phyloP scores from a whole-genome alignment of 495 filamentous ascomycete genomes.

The Trichoderma reesei region DNA sequence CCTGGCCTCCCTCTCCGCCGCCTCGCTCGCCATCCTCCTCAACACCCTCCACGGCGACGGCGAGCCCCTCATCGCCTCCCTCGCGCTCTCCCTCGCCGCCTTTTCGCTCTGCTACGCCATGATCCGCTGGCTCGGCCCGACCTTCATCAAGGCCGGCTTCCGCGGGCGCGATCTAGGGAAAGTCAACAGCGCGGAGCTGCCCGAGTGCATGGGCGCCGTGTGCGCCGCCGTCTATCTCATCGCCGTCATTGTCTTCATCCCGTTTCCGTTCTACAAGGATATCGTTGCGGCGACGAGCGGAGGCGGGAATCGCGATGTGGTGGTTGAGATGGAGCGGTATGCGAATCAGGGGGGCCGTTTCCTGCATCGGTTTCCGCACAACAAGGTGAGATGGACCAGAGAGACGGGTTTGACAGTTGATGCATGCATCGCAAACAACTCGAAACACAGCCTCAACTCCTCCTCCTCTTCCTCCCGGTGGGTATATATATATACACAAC shows the following conservation, averaged over 20 bases:
- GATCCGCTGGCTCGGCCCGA: conserved; percentile 89
- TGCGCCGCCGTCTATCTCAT: conserved; percentile 89
- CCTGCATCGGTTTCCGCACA: conserved; percentile 86
- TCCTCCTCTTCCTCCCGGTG: too few species aligned
- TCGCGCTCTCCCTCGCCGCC: conserved; percentile 76
- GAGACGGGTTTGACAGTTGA: too few species aligned
- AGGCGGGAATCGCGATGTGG: conserved; percentile 81
- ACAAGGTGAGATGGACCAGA: conserved; percentile 51
- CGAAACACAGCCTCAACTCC: too few species aligned
- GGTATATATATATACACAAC: background rate
- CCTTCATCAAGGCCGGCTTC: conserved; percentile 79
- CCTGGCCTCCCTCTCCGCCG: conserved; percentile 57
- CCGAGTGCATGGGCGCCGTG: conserved; percentile 95
- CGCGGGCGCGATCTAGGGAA: conserved; percentile 91
- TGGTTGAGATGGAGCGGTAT: conserved; percentile 48
- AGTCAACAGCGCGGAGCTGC: conserved; percentile 56
- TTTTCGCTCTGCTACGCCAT: conserved; percentile 72
- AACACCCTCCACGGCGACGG: conserved; percentile 77
- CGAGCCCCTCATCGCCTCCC: conserved; percentile 77
- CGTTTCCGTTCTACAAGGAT: conserved; percentile 96
- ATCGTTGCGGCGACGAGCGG: conserved; percentile 94
- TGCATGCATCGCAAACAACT: too few species aligned
- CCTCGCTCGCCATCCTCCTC: conserved; percentile 62
- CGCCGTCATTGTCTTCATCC: conserved; percentile 79
- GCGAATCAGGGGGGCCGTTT: conserved; percentile 72